These are phyloP conservation scores for Suillus subaureus DNA, from an alignment of 768 basidiomycete species.

Conservation along the genomic window DNA sequence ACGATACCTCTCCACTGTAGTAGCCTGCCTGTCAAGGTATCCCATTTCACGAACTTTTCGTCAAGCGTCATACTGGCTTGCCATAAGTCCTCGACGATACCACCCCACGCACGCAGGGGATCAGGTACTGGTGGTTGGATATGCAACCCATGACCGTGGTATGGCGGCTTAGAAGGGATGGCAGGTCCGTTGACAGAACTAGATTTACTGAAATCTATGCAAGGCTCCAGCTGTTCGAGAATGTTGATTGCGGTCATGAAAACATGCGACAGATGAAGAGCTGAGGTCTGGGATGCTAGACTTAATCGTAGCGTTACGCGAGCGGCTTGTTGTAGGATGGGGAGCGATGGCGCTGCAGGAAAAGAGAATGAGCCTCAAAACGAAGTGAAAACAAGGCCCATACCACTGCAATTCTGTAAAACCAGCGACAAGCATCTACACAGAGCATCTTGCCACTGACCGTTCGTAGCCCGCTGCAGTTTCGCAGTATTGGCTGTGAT, in stretches of 20 bases:
- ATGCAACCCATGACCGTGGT: conserved; percentile 40
- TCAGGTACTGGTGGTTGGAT: conserved; percentile 30
- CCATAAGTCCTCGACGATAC: conserved; percentile 51
- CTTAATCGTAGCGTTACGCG: conserved; percentile 40
- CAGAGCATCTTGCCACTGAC: conserved; percentile 62
- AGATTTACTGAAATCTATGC: background rate
- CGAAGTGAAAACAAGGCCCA: background rate
- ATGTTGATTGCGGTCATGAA: conserved; percentile 30
- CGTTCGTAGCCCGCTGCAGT: conserved; percentile 53
- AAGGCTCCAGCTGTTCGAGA: conserved; percentile 33
- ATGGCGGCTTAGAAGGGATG: conserved; percentile 28
- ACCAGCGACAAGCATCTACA: conserved; percentile 53
- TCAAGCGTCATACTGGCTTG: conserved; percentile 24
- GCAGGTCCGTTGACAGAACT: conserved; percentile 1
- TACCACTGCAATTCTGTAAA: conserved; percentile 31
- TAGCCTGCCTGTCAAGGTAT: conserved; percentile 52
- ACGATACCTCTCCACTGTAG: conserved; percentile 56
- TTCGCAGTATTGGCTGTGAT: conserved; percentile 50
- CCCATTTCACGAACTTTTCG: conserved; percentile 47
- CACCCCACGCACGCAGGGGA: conserved; percentile 48
- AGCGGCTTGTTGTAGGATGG: conserved; percentile 26
- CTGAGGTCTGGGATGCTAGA: conserved; percentile 31
- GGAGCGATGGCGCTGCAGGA: conserved; percentile 22
- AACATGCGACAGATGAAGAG: conserved; percentile 31
- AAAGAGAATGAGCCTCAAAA: background rate